Base-by-base conservation (phyloP, 1,284 basidiomycete species). In the Hemileia vastatrix region DNA sequence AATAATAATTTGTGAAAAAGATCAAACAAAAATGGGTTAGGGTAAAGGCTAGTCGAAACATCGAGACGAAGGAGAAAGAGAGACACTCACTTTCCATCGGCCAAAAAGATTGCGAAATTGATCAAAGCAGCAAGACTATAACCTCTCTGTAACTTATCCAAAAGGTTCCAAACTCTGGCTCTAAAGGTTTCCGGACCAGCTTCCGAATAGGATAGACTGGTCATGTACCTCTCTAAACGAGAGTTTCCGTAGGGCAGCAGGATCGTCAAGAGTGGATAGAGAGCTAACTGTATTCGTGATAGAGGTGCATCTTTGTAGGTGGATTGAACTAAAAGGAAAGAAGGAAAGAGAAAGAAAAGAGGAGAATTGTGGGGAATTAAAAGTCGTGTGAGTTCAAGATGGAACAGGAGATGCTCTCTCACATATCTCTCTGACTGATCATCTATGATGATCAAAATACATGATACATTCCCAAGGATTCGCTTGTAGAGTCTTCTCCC, bases 181-280 rank as follows among this genome's bases (percentile, higher is more conserved):
- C 89, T 82, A 53, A 67, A 64, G 55, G 69, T 65, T 60, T 70
- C 64, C 55, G 43, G 53, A 53, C 75, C 70, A 66, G 75, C 67
- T 45, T 95, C 91, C 0, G 92, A 90, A 88, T 90, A 97, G 57
- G 89, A 85, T 67, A 81, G 80, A 0, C 87, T 88, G 23, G 94
- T 80, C 9, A 90, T 91, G 74, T 87, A 81, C 1, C 80, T 74
- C 52, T 89, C 83, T 55, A 92, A 71, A 50, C 88, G 86, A 32
- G 80, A 81, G 67, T 90, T 83, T 1, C 88, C 64, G 72, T 96
- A 96, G 0, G 88, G 87, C 0, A 88, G 74, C 19, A 93, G 67
- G 47, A 92, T 81, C 1, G 89, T 89, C 52, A 93, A 77, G 8
- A 83, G 69, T 13, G 86, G 84, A 69, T 94, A 90, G 1, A 86